These are phyloP conservation scores for Stagonosporopsis chrysanthemi DNA, from an alignment of 2,329 filamentous ascomycete species.

Conservation along the genomic window DNA sequence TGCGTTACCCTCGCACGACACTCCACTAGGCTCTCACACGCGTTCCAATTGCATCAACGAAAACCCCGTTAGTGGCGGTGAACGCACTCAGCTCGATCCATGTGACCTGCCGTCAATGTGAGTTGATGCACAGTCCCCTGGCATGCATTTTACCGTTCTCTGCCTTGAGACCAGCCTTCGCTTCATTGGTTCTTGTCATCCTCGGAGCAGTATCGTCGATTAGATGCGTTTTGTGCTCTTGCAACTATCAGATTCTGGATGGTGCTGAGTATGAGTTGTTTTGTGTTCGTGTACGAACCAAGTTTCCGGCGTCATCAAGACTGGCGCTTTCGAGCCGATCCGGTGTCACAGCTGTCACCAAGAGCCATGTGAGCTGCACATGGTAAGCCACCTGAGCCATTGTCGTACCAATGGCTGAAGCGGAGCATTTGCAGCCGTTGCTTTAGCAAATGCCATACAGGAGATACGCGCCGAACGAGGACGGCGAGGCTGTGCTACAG, in stretches of 20 bases:
- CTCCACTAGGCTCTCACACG: constrained; percentile 27
- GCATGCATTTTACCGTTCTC: constrained; percentile 18
- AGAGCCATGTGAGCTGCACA: constrained; percentile 41
- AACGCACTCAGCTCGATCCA: constrained; percentile 29
- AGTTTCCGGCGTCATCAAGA: constrained; percentile 26
- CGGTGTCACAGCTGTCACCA: constrained; percentile 45
- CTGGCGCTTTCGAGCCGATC: constrained; percentile 36
- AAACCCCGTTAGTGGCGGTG: constrained; percentile 31
- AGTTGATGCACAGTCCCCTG: constrained; percentile 17
- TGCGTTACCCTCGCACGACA: constrained; percentile 35
- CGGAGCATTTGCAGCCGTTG: constrained; percentile 5
- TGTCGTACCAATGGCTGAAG: constrained; percentile 25
- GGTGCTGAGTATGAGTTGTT: not conserved
- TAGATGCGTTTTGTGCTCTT: constrained; percentile 1
- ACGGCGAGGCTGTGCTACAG: constrained; percentile 22
- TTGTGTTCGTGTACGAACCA: constrained; percentile 20
- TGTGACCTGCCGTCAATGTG: constrained; percentile 29
- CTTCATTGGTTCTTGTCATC: constrained; percentile 6
- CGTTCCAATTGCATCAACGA: constrained; percentile 31
- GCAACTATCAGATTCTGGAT: not conserved
- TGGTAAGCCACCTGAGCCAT: constrained; percentile 32
- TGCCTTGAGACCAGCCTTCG: not conserved
- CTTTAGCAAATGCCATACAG: constrained; percentile 28
- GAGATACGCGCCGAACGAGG: constrained; percentile 39
- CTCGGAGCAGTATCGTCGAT: constrained; percentile 5